Evolutionary conservation across 805 yeast species (phyloP).

Genomic region (Candida berthetii): DNA sequence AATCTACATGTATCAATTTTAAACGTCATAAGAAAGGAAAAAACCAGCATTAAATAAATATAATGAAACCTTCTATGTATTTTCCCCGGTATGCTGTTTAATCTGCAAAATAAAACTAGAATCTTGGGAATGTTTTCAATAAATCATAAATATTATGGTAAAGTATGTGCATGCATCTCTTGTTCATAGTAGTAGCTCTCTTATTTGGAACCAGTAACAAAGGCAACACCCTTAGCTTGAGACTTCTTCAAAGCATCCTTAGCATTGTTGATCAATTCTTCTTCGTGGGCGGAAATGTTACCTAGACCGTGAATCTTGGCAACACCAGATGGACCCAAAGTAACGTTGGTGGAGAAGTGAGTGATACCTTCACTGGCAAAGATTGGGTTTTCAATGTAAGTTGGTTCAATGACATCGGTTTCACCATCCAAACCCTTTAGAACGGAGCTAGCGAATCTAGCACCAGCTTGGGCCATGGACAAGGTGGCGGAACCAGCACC

Average conservation of each 20-base stretch:
- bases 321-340: slow-evolving; percentile 90
- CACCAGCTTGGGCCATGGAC: slow-evolving; percentile 95
- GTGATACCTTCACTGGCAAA: slow-evolving; percentile 79
- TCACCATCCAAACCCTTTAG: slow-evolving; percentile 26
- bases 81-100: too few species aligned
- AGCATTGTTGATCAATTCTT: slow-evolving; percentile 74
- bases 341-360: slow-evolving; percentile 91
- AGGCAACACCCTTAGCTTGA: slow-evolving; percentile 90
- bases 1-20: too few species aligned
- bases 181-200: neutral
- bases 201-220: slow-evolving; percentile 34
- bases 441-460: slow-evolving; percentile 59
- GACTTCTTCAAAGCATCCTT: slow-evolving; percentile 86
- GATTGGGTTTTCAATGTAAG: slow-evolving; percentile 77
- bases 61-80: too few species aligned
- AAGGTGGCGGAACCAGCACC: slow-evolving; percentile 94
- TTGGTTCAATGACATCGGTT: slow-evolving; percentile 37
- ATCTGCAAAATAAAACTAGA: too few species aligned
- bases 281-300: slow-evolving; percentile 68
- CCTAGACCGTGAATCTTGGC: slow-evolving; percentile 77
- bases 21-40: too few species aligned
- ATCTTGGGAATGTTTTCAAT: too few species aligned
- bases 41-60: too few species aligned
- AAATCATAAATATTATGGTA: too few species aligned
- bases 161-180: too few species aligned